A percentile compares a stretch with the other conserved stretches of the same genome.
Conservation (phyloP, 176 grass and related monocot species). For the Miscanthus lutarioriparius region DNA sequence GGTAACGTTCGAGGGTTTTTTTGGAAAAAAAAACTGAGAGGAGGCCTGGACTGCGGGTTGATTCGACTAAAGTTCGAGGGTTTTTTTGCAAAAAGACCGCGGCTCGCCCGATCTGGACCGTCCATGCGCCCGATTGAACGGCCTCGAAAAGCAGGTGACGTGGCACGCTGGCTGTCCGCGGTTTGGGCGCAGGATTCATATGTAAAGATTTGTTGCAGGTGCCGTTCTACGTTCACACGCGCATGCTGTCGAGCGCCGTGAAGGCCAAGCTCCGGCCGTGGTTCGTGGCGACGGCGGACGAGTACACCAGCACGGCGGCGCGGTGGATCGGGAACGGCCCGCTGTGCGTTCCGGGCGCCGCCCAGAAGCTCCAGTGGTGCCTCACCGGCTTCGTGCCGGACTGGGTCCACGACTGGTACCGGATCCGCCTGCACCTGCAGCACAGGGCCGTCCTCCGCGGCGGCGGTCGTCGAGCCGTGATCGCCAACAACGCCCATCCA, state of each 20-base stretch:
- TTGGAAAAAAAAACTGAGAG: too few relatives aligned
- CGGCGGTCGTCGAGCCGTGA: background rate
- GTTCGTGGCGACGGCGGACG: constrained; percentile 25
- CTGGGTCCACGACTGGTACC: constrained; percentile 16
- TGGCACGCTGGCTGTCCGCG: too few relatives aligned
- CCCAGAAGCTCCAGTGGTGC: constrained; percentile 53
- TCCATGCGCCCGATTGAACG: too few relatives aligned
- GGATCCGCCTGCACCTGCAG: constrained; percentile 39
- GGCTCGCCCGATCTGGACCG: too few relatives aligned
- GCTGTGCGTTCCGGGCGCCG: constrained; percentile 44
- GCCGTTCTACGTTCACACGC: constrained; percentile 16
- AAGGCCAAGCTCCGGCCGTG: background rate
- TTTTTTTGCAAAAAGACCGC: too few relatives aligned
- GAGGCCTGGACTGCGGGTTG: too few relatives aligned
- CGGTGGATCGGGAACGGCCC: constrained; percentile 22
- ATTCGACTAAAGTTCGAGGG: too few relatives aligned
- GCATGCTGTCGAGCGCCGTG: constrained; percentile 27
- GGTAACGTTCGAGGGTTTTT: too few relatives aligned
- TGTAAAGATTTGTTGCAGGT: background rate
- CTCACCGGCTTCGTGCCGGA: constrained; percentile 43
- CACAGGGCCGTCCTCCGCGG: constrained; percentile 17
- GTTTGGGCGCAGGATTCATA: too few relatives aligned
- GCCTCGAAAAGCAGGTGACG: too few relatives aligned
- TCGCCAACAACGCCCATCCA: background rate
- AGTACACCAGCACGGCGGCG: constrained; percentile 20